Conservation (phyloP, 2,329 filamentous ascomycete species). For the Monilinia fructicola region DNA sequence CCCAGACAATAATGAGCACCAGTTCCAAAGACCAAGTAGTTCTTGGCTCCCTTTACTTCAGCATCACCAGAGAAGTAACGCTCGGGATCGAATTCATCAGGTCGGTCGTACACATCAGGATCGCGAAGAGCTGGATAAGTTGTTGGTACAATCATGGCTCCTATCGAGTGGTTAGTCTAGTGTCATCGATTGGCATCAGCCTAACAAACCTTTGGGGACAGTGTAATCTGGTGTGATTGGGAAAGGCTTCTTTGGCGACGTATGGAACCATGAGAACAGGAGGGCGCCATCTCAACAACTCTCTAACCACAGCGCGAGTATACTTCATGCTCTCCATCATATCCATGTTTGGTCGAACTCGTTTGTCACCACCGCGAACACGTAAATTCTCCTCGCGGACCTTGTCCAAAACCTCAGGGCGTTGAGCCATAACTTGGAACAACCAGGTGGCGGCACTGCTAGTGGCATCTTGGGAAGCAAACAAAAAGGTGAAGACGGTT, state of each 20-base stretch:
- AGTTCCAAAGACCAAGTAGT: constrained; percentile 93
- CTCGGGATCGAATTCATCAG: constrained; percentile 86
- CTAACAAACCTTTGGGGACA: constrained; percentile 74
- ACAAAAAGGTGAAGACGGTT: constrained; percentile 94
- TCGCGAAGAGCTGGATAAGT: constrained; percentile 90
- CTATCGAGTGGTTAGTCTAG: constrained; percentile 42
- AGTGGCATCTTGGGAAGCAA: constrained; percentile 95
- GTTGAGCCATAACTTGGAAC: constrained; percentile 90
- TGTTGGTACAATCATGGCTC: constrained; percentile 91
- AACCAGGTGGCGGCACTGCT: constrained; percentile 92
- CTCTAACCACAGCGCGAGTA: constrained; percentile 87
- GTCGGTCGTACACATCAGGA: constrained; percentile 85
- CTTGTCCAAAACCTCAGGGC: constrained; percentile 86
- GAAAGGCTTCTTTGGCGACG: constrained; percentile 90
- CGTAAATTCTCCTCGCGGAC: constrained; percentile 87
- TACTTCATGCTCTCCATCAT: constrained; percentile 86
- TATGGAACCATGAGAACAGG: constrained; percentile 98
- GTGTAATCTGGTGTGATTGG: constrained; percentile 85
- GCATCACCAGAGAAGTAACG: constrained; percentile 89
- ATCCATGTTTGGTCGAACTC: constrained; percentile 73
- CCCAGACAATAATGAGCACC: constrained; percentile 96
- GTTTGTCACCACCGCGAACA: constrained; percentile 70
- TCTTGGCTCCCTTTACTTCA: constrained; percentile 77
- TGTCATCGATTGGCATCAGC: background rate
- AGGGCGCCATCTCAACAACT: constrained; percentile 89